Evolutionary conservation across 495 filamentous ascomycete genomes (phyloP).

Genomic region (Penicillium waksmanii): DNA sequence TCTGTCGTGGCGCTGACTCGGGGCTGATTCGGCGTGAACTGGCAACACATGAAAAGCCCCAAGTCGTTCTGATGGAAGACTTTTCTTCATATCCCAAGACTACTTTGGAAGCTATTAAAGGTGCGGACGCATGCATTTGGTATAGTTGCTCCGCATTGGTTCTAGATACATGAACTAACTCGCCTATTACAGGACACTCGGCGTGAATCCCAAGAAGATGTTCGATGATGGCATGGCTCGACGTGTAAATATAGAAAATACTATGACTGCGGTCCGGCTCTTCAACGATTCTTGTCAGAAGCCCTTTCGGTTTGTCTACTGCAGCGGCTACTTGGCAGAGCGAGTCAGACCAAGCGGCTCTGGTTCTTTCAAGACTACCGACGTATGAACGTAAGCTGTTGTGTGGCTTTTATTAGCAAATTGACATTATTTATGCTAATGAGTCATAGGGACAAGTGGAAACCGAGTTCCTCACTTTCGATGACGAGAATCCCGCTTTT

Average conservation of each 20-base stretch:
- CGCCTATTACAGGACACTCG: slow-evolving; percentile 10
- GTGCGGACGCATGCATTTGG: slow-evolving; percentile 59
- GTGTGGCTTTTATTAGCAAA: not conserved
- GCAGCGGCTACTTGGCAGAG: slow-evolving; percentile 51
- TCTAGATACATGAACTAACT: not conserved
- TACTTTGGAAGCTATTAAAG: slow-evolving; percentile 43
- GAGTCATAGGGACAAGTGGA: slow-evolving; percentile 43
- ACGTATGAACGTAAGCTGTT: slow-evolving; percentile 43
- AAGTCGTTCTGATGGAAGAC: slow-evolving; percentile 47
- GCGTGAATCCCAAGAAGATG: slow-evolving; percentile 8
- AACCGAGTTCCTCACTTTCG: slow-evolving; percentile 38
- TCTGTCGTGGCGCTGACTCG: slow-evolving; percentile 52
- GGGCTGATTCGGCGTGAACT: slow-evolving; percentile 50
- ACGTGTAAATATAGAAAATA: slow-evolving; percentile 49
- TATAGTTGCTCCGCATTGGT: slow-evolving; percentile 18
- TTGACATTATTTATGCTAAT: slow-evolving; percentile 4
- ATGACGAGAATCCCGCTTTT: slow-evolving; percentile 31
- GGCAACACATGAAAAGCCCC: slow-evolving; percentile 42
- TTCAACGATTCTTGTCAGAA: slow-evolving; percentile 35
- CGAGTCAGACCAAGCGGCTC: slow-evolving; percentile 46
- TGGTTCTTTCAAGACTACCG: slow-evolving; percentile 47
- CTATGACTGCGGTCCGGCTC: slow-evolving; percentile 42
- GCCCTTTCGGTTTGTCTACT: slow-evolving; percentile 56
- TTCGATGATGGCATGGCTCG: slow-evolving; percentile 24
- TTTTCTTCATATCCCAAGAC: slow-evolving; percentile 46